Conservation (phyloP, 2,329 filamentous ascomycete genomes). For the Neonectria faginata region DNA sequence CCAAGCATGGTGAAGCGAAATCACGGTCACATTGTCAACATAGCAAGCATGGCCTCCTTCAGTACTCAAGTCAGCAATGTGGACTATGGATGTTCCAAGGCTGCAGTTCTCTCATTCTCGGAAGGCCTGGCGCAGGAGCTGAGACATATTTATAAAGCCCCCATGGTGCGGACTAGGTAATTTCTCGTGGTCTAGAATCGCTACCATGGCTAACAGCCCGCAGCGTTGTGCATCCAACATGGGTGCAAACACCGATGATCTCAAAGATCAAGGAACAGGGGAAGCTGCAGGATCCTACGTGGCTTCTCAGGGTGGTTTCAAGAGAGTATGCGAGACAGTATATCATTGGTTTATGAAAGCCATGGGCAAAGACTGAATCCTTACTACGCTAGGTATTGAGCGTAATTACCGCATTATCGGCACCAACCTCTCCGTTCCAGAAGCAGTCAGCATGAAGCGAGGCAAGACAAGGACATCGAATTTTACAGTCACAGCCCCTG, state of each 20-base stretch:
- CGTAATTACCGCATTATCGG: not conserved
- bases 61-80: slow-evolving; percentile 68
- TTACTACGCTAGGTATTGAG: no score
- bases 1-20: slow-evolving; percentile 68
- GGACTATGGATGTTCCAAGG: slow-evolving; percentile 73
- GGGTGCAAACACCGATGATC: slow-evolving; percentile 13
- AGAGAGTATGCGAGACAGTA: not conserved
- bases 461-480: not conserved
- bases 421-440: not conserved
- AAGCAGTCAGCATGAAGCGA: not conserved
- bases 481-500: not conserved
- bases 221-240: slow-evolving; percentile 14
- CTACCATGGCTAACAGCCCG: not conserved
- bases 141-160: slow-evolving; percentile 66
- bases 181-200: not conserved
- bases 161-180: slow-evolving; percentile 67
- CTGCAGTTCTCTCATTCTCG: slow-evolving; percentile 71
- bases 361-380: not conserved
- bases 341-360: not conserved
- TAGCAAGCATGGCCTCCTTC: slow-evolving; percentile 72
- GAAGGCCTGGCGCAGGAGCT: slow-evolving; percentile 69
- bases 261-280: not conserved
- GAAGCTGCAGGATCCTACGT: slow-evolving; percentile 2
- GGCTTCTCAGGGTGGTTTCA: slow-evolving; percentile 6
- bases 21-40: slow-evolving; percentile 76